phyloP scores from a whole-genome alignment of 2,329 filamentous ascomycete species.

The Cyphellophora europaea region DNA sequence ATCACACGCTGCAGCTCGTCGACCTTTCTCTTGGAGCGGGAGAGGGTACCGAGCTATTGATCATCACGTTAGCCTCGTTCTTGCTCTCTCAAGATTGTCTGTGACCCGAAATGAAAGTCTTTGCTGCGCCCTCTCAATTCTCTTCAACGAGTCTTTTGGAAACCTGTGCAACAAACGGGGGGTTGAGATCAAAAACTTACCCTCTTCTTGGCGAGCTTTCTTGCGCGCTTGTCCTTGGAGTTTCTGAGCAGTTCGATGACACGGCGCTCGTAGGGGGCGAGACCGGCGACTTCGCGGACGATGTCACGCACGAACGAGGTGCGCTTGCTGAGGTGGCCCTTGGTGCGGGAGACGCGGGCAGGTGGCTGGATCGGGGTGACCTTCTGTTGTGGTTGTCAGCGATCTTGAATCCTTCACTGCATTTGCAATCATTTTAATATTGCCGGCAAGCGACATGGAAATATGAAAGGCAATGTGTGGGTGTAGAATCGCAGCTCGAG shows the following conservation, averaged over 20 bases:
- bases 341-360: slow-evolving; percentile 72
- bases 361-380: slow-evolving; percentile 70
- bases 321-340: slow-evolving; percentile 94
- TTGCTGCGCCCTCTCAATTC: too few species aligned
- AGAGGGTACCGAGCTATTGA: slow-evolving; percentile 85
- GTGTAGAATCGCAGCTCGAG: not conserved
- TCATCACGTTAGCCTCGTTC: too few species aligned
- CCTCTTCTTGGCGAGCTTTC: slow-evolving; percentile 22
- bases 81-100: too few species aligned
- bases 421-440: not conserved
- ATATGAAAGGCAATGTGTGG: not conserved
- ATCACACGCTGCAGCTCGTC: slow-evolving; percentile 98
- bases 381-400: slow-evolving; percentile 50
- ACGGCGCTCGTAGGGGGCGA: slow-evolving; percentile 93
- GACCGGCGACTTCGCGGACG: slow-evolving; percentile 95
- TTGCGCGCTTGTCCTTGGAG: slow-evolving; percentile 61
- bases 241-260: slow-evolving; percentile 99
- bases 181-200: slow-evolving; percentile 29
- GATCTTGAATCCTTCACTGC: not conserved
- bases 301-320: slow-evolving; percentile 95
- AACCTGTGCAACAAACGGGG: slow-evolving; percentile 22
- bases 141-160: too few species aligned
- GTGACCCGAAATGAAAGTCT: too few species aligned
- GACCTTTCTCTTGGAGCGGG: slow-evolving; percentile 98
- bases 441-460: not conserved